Conservation (phyloP, 768 basidiomycete genomes). For the Tricholoma sp. region DNA sequence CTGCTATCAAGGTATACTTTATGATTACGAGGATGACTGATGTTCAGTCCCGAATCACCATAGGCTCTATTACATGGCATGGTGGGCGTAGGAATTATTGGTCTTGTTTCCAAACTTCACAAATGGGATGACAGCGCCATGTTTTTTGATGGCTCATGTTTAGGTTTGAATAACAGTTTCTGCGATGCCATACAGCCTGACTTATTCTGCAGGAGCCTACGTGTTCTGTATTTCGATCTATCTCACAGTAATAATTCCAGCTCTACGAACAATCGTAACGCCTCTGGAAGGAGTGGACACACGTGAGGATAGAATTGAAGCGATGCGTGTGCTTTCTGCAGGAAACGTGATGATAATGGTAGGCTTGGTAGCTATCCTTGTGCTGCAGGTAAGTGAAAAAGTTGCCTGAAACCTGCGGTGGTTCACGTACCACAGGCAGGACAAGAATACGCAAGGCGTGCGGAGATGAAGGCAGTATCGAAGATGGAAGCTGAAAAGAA, state of each 20-base stretch:
- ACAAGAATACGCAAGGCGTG: constrained; percentile 74
- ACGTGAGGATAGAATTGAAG: constrained; percentile 63
- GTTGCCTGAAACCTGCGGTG: background rate
- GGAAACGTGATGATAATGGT: constrained; percentile 82
- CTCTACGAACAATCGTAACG: constrained; percentile 67
- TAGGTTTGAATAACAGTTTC: constrained; percentile 50
- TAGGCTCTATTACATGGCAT: constrained; percentile 87
- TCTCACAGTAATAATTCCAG: constrained; percentile 74
- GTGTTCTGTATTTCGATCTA: constrained; percentile 77
- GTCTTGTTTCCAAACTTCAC: constrained; percentile 73
- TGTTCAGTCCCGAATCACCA: background rate
- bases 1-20: constrained; percentile 77
- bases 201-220: constrained; percentile 50
- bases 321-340: constrained; percentile 77
- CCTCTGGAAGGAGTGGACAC: constrained; percentile 53
- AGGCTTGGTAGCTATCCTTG: constrained; percentile 57
- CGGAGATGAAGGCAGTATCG: constrained; percentile 46
- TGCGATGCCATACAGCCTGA: background rate
- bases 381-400: constrained; percentile 53
- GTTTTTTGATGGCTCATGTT: constrained; percentile 88
- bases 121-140: constrained; percentile 90
- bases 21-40: background rate
- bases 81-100: constrained; percentile 70
- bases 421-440: constrained; percentile 50
- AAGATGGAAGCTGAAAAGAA: constrained; percentile 26